Evolutionary conservation across 768 basidiomycete species (phyloP), one percentile per base, ranked within the genome.

Genomic region (Rhodotorula babjevae): DNA sequence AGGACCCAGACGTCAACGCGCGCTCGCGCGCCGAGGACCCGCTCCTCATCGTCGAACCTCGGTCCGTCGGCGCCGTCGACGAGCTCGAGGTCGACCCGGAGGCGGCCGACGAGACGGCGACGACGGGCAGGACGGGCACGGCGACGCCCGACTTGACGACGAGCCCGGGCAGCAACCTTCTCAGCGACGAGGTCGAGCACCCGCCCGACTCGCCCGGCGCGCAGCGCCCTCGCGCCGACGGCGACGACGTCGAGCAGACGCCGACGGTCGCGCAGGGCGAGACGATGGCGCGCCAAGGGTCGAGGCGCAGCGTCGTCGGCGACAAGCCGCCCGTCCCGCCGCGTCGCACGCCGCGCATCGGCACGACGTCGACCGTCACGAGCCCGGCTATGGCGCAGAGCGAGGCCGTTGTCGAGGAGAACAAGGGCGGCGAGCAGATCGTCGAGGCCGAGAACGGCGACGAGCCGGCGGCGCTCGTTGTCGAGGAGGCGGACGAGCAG

Each of bases 31-130:
- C 40, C 7, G 50, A 69, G 23, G 75, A 76, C 36, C 57, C 65
- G 14, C 60, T 68, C 11, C 62, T 76, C 29, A 55, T 70, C 15
- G 69, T 71, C 7, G 69, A 70, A n/a, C n/a, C n/a, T n/a, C n/a
- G 21, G 58, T 36, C 31, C 56, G 56, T 18, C 12, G 6, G n/a
- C 14, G 44, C 12, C 14, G 44, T 18, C 44, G 44, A 46, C 44
- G 8, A 46, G 14, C 6, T 2, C 49, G 69, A 70, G 49, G 58
- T 27, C 31, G 47, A 42, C 1, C 53, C 53, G 0, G 63, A 42
- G 14, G 33, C 9, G 36, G 33, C 16, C 9, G 47, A 36, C 49
- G 47, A 19, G 56, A 57, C 56, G 31, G 56, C 56, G 16, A 16
- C 19, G 19, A 57, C 33, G 33, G 56, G 56, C 56, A 19, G 56